Conservation (phyloP, 1,139 yeast genomes). For the Yamadazyma songkhlaensis region DNA sequence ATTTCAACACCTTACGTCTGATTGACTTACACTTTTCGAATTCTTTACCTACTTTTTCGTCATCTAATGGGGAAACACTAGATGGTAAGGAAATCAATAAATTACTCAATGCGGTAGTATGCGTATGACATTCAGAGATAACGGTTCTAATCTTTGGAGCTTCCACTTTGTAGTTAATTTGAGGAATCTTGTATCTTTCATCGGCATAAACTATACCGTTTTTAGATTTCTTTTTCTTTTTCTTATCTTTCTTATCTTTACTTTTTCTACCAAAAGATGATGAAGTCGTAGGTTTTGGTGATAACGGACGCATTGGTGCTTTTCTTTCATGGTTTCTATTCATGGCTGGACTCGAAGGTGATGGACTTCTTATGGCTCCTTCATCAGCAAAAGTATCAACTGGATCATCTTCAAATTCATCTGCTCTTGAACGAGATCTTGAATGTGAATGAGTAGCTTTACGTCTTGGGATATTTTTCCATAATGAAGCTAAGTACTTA, state of each 20-base stretch:
- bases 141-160: constrained; percentile 67
- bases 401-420: constrained; percentile 7
- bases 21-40: constrained; percentile 75
- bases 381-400: constrained; percentile 14
- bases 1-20: constrained; percentile 74
- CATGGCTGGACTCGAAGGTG: constrained; percentile 17
- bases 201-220: constrained; percentile 45
- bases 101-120: constrained; percentile 71
- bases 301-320: constrained; percentile 30
- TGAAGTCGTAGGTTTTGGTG: constrained; percentile 18
- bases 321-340: constrained; percentile 7
- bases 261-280: not conserved
- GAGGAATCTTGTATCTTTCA: constrained; percentile 59
- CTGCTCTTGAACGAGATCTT: constrained; percentile 10
- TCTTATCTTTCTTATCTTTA: constrained; percentile 12
- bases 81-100: constrained; percentile 55
- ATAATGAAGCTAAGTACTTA: constrained; percentile 48
- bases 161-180: constrained; percentile 66
- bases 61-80: constrained; percentile 59
- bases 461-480: constrained; percentile 31
- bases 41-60: constrained; percentile 52
- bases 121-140: constrained; percentile 74
- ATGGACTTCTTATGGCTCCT: constrained; percentile 14
- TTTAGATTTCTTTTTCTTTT: constrained; percentile 18
- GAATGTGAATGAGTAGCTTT: constrained; percentile 7